A percentile compares a stretch with the other conserved stretches of the same genome.
These are phyloP conservation scores for Zostera marina DNA, from an alignment of 116 monocot genomes.

Conservation along the genomic window DNA sequence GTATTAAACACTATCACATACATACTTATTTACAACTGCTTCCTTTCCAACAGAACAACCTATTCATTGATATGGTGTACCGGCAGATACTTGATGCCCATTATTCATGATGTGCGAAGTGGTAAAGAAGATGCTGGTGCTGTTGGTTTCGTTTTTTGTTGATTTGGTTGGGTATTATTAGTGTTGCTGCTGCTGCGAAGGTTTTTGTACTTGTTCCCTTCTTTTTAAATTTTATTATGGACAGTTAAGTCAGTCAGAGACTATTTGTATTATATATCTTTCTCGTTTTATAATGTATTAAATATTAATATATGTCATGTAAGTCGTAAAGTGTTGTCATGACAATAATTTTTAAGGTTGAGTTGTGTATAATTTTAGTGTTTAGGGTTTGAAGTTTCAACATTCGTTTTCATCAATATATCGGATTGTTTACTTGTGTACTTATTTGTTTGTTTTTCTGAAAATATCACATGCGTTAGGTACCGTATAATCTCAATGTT, in stretches of 20 bases:
- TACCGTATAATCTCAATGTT: too few relatives aligned
- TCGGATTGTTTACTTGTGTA: too few relatives aligned
- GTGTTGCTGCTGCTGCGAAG: conserved; percentile 2
- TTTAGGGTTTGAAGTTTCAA: too few relatives aligned
- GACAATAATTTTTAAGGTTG: too few relatives aligned
- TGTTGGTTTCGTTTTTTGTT: neutral
- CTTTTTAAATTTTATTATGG: too few relatives aligned
- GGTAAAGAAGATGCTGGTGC: neutral
- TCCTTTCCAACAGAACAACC: conserved; percentile 23
- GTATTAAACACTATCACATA: too few relatives aligned
- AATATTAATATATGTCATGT: neutral
- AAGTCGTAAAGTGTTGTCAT: neutral
- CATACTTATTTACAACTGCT: neutral
- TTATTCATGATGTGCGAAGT: conserved; percentile 3
- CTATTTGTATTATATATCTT: conserved; percentile 4
- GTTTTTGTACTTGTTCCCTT: too few relatives aligned
- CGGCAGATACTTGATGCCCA: conserved; percentile 40
- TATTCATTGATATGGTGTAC: conserved; percentile 65
- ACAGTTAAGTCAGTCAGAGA: too few relatives aligned
- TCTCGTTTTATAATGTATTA: neutral
- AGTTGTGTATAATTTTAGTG: too few relatives aligned
- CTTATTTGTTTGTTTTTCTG: too few relatives aligned
- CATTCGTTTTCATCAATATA: too few relatives aligned
- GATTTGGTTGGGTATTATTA: neutral
- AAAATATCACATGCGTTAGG: too few relatives aligned